Evolutionary conservation across 2,329 filamentous ascomycete genomes (phyloP).

Genomic region (Alternaria novae-zelandiae): DNA sequence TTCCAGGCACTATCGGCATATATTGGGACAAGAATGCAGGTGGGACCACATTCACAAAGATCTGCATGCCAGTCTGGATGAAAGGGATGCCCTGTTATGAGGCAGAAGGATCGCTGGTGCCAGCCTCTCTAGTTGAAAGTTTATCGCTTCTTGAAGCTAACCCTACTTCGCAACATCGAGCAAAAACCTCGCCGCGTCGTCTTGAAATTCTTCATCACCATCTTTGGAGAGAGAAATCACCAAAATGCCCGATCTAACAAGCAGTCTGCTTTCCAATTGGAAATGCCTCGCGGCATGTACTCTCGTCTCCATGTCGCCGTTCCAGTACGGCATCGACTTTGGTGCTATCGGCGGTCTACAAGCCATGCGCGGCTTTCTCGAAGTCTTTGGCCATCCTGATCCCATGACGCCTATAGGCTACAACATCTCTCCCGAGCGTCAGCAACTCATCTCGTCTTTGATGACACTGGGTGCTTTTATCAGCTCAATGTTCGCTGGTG

Average conservation of each 20-base stretch:
- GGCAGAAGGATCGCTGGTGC: background rate
- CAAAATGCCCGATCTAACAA: conserved; percentile 32
- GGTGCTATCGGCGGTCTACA: conserved; percentile 59
- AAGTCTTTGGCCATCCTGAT: conserved; percentile 43
- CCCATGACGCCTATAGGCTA: conserved; percentile 48
- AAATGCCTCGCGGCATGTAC: conserved; percentile 57
- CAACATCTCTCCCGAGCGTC: conserved; percentile 52
- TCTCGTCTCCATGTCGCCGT: conserved; percentile 57
- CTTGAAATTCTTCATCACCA: background rate
- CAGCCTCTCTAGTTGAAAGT: background rate
- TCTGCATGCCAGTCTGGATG: conserved; percentile 15
- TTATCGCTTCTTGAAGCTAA: background rate
- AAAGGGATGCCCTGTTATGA: background rate
- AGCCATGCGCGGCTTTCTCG: conserved; percentile 59
- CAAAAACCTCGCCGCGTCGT: background rate
- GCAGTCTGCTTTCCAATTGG: conserved; percentile 51
- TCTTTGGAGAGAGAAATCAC: conserved; percentile 5
- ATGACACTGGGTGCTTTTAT: conserved; percentile 56
- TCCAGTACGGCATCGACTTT: conserved; percentile 62
- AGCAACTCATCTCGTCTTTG: conserved; percentile 54
- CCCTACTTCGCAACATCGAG: background rate
- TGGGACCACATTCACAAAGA: background rate
- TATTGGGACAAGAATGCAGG: conserved; percentile 14
- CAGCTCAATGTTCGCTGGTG: conserved; percentile 49
- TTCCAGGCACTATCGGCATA: conserved; percentile 28